These are phyloP conservation scores for Rosa hybrid DNA, from an alignment of 331 rosid genomes.

Conservation along the genomic window DNA sequence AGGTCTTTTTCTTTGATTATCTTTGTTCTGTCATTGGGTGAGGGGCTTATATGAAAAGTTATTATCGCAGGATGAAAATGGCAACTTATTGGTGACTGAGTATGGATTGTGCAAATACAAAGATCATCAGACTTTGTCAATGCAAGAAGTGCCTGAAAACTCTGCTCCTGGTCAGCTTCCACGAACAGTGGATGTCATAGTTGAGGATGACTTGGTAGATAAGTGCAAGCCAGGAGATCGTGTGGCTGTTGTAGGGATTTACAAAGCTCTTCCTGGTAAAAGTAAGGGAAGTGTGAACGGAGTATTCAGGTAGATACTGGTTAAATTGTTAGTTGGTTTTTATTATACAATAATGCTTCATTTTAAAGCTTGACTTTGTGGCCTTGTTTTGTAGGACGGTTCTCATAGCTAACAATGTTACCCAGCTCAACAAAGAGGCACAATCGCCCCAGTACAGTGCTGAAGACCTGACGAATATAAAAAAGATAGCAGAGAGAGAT, in stretches of 20 bases:
- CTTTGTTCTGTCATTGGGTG: neutral
- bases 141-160: slow-evolving; percentile 99
- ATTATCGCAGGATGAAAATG: slow-evolving; percentile 70
- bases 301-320: slow-evolving; percentile 74
- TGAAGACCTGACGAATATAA: slow-evolving; percentile 77
- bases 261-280: slow-evolving; percentile 93
- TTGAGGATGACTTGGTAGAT: slow-evolving; percentile 96
- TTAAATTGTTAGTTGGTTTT: slow-evolving; percentile 9
- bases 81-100: slow-evolving; percentile 93
- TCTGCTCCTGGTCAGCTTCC: slow-evolving; percentile 99
- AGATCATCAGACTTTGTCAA: slow-evolving; percentile 92
- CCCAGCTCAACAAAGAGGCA: slow-evolving; percentile 95
- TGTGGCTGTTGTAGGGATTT: slow-evolving; percentile 84
- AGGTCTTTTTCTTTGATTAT: slow-evolving; percentile 22
- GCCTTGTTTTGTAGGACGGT: slow-evolving; percentile 68
- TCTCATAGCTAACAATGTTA: slow-evolving; percentile 86
- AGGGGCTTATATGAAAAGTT: slow-evolving; percentile 12
- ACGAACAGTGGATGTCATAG: slow-evolving; percentile 84
- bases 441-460: slow-evolving; percentile 84
- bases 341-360: neutral
- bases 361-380: slow-evolving; percentile 27
- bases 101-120: slow-evolving; percentile 91
- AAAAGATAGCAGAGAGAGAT: slow-evolving; percentile 80
- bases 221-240: slow-evolving; percentile 99
- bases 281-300: slow-evolving; percentile 94